These are phyloP conservation scores for Fusarium globosum DNA, from an alignment of 2,329 filamentous ascomycete genomes.

Conservation along the genomic window DNA sequence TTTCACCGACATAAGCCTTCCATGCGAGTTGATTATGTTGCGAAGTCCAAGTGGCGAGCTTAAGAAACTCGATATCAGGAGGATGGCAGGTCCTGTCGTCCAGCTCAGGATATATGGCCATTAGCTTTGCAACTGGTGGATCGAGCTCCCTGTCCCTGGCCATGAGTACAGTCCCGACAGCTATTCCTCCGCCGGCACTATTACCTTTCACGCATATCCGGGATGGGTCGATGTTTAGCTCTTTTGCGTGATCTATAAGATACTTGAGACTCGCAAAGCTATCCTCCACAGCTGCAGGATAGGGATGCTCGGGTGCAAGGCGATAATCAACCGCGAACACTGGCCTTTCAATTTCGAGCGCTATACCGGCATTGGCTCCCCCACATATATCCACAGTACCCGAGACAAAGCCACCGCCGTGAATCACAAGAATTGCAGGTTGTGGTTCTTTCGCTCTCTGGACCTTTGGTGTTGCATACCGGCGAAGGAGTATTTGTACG, in stretches of 20 bases:
- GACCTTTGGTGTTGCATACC: slow-evolving; percentile 19
- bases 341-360: slow-evolving; percentile 9
- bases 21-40: slow-evolving; percentile 21
- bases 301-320: slow-evolving; percentile 34
- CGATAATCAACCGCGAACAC: slow-evolving; percentile 40
- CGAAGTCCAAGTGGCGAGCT: slow-evolving; percentile 19
- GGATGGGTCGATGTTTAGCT: slow-evolving; percentile 30
- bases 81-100: slow-evolving; percentile 27
- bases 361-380: slow-evolving; percentile 5
- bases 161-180: slow-evolving; percentile 20
- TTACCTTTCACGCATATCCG: slow-evolving; percentile 33
- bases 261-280: slow-evolving; percentile 32
- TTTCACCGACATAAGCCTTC: slow-evolving; percentile 37
- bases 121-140: slow-evolving; percentile 29
- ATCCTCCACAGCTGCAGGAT: slow-evolving; percentile 29
- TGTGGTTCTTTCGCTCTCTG: slow-evolving; percentile 11
- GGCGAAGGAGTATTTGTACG: slow-evolving; percentile 22
- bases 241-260: slow-evolving; percentile 19
- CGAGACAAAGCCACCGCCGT: slow-evolving; percentile 34
- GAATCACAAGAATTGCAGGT: slow-evolving; percentile 26
- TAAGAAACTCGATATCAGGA: slow-evolving; percentile 12
- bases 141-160: slow-evolving; percentile 28
- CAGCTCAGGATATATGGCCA: slow-evolving; percentile 35
- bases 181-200: slow-evolving; percentile 35
- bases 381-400: slow-evolving; percentile 9